Evolutionary conservation across 83 land plant species (phyloP), one percentile per base, ranked within the genome.

Genomic region (Diphasiastrum complanatum): DNA sequence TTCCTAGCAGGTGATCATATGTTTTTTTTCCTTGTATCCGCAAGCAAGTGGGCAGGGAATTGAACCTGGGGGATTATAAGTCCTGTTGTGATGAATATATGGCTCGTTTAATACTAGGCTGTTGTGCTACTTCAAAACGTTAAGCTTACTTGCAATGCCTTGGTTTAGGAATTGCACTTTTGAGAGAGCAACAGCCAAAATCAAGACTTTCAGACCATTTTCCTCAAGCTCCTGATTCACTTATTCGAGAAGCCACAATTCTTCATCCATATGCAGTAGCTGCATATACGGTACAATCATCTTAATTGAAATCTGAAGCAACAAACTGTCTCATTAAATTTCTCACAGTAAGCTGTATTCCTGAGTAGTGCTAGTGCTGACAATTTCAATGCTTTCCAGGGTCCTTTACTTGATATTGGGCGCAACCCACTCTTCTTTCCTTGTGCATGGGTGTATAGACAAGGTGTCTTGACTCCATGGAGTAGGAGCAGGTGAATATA

Each of bases 201-300:
- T 27, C 54, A 5, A 45, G 12, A 33, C 23, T 71, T 16, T 20
- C 33, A 45, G 80, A 64, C 43, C 72, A 71, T 18, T 64, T 53
- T 31, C 16, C 54, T 1, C 80, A 76, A 48, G 97, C 84, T 26
- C 84, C 95, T 29, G 63, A 56, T 50, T 52, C 63, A 18, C 60
- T 37, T 22, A 60, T 90, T 40, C 58, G 58, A 25, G 86, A 79
- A 58, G 97, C 97, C 46, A 47, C 72, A 30, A 20, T 68, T 46
- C 69, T 79, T 36, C 97, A 87, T 78, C 81, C 78, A 51, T 90
- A 77, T 76, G 97, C 97, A 60, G 97, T 87, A 66, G 97, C 97
- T 73, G 89, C 97, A 31, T 90, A 90, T 51, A 90, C 97, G 62
- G 96, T 90, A 49, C 33, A 54, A 1, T 27, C n/a, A 32, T 32